Evolutionary conservation across 768 basidiomycete species (phyloP).

Genomic region (Tricholoma furcatifolium): DNA sequence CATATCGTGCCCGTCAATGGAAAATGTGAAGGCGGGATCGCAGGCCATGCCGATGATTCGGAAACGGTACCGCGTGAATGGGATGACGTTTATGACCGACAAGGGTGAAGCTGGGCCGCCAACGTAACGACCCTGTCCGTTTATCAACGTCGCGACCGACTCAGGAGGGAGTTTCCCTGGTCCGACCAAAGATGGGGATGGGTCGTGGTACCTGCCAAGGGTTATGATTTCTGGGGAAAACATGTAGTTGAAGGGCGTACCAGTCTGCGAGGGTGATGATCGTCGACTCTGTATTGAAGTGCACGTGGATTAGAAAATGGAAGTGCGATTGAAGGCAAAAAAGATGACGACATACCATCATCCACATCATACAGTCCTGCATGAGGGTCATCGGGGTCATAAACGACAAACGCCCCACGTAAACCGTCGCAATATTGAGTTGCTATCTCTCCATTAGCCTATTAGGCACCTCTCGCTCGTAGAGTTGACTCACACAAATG

Average conservation of each 20-base stretch:
- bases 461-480: not conserved
- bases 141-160: conserved; percentile 37
- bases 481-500: conserved; percentile 12
- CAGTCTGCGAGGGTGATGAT: conserved; percentile 45
- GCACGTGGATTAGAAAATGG: not conserved
- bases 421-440: conserved; percentile 22
- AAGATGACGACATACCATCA: not conserved
- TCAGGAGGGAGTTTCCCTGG: conserved; percentile 8
- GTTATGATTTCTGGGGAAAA: not conserved
- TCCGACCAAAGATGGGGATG: conserved; percentile 15
- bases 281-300: conserved; percentile 22
- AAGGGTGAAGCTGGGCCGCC: conserved; percentile 32
- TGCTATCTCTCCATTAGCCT: not conserved
- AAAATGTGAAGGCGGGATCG: conserved; percentile 30
- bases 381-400: conserved; percentile 1
- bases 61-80: conserved; percentile 43
- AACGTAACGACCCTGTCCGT: conserved; percentile 36
- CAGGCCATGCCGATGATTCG: conserved; percentile 44
- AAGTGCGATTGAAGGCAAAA: not conserved
- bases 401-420: conserved; percentile 15
- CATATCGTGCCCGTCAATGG: conserved; percentile 11
- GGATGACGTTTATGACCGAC: conserved; percentile 35
- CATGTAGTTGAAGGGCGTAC: conserved; percentile 18
- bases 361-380: conserved; percentile 7
- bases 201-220: conserved; percentile 16